These are phyloP conservation scores for Ceratobasidium sp. DNA, from an alignment of 1,284 basidiomycete species.

Conservation along the genomic window DNA sequence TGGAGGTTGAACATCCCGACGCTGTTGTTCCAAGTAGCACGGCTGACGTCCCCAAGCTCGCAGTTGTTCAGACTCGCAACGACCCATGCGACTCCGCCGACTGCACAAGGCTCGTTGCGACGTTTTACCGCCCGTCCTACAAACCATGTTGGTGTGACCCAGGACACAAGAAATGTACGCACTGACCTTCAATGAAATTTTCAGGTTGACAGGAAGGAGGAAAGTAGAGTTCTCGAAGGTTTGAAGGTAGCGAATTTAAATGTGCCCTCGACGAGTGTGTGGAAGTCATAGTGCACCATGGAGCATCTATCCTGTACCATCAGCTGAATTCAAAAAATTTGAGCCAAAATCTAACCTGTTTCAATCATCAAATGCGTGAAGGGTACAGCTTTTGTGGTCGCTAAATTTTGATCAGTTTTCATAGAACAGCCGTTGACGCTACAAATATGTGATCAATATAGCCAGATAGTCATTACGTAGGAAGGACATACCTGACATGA, in stretches of 20 bases:
- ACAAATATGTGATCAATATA: neutral
- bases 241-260: conserved; percentile 67
- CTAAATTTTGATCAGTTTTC: conserved; percentile 82
- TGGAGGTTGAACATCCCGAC: conserved; percentile 71
- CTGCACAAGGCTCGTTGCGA: conserved; percentile 82
- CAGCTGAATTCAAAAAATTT: conserved; percentile 49
- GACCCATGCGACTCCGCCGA: conserved; percentile 84
- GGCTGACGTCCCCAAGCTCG: conserved; percentile 70
- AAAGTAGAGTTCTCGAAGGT: conserved; percentile 67
- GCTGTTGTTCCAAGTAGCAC: conserved; percentile 77
- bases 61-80: conserved; percentile 71
- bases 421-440: conserved; percentile 88
- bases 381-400: conserved; percentile 66
- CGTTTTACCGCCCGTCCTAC: conserved; percentile 75
- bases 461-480: neutral
- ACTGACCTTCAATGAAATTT: conserved; percentile 68
- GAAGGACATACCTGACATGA: conserved; percentile 65
- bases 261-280: conserved; percentile 78
- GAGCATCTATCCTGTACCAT: conserved; percentile 70
- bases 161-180: neutral
- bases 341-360: conserved; percentile 9
- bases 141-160: neutral
- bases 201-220: conserved; percentile 75
- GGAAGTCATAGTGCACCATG: conserved; percentile 86
- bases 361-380: conserved; percentile 41